Conservation (phyloP, 345 rosid genomes). For the Eucalyptus pumila region DNA sequence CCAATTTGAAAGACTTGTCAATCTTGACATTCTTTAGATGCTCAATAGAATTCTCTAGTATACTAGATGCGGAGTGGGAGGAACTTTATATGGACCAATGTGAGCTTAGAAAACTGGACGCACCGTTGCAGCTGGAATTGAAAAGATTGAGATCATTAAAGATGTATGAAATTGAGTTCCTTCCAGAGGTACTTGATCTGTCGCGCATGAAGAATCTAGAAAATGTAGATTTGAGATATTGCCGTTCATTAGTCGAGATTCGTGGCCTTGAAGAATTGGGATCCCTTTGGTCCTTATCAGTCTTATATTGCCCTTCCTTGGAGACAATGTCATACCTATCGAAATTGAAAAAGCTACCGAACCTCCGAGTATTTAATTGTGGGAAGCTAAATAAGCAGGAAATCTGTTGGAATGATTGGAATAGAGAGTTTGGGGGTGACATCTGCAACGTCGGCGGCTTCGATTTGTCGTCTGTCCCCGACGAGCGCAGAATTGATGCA, state of each 20-base stretch:
- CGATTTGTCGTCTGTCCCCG: too few relatives aligned
- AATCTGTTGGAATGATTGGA: too few relatives aligned
- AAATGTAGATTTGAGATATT: fast-evolving
- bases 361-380: fast-evolving
- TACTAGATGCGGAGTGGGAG: neutral
- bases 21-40: fast-evolving
- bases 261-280: neutral
- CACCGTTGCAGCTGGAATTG: neutral
- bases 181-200: neutral
- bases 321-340: neutral
- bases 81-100: fast-evolving
- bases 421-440: too few relatives aligned
- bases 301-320: fast-evolving
- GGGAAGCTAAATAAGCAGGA: fast-evolving
- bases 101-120: fast-evolving
- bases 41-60: fast-evolving
- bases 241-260: neutral
- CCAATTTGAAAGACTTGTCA: too few relatives aligned
- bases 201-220: neutral
- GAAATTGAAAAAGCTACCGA: neutral
- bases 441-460: too few relatives aligned
- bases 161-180: fast-evolving
- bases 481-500: too few relatives aligned
- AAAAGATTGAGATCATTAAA: neutral
- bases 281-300: neutral